These are phyloP conservation scores for Powellomyces hirtus DNA, from an alignment of 192 early-diverging fungal species.

Conservation along the genomic window DNA sequence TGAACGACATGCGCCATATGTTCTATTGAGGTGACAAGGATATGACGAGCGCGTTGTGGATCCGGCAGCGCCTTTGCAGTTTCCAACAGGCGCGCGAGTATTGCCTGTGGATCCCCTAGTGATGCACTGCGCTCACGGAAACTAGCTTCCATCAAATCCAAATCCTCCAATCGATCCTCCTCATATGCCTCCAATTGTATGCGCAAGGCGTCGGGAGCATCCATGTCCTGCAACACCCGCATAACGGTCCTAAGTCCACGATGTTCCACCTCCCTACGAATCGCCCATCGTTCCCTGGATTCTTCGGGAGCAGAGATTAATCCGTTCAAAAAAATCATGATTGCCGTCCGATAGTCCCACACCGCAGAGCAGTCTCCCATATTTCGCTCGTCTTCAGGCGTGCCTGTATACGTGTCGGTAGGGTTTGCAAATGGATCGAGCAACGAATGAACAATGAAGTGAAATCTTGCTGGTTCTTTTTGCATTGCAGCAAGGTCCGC, in stretches of 20 bases:
- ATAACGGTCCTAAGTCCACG: constrained; percentile 23
- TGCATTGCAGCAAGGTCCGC: constrained; percentile 18
- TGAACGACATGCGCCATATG: constrained; percentile 3
- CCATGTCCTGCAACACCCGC: constrained; percentile 10
- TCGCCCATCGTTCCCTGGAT: constrained; percentile 22
- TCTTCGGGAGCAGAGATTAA: constrained; percentile 30
- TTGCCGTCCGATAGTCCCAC: constrained; percentile 32
- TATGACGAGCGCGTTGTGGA: constrained; percentile 18
- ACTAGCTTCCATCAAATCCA: constrained; percentile 27
- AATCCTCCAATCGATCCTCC: constrained; percentile 33
- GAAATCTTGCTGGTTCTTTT: constrained; percentile 28
- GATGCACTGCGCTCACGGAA: constrained; percentile 23
- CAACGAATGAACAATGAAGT: constrained; percentile 22
- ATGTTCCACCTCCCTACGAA: constrained; percentile 32
- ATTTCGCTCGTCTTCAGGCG: background rate
- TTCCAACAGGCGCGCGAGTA: constrained; percentile 14
- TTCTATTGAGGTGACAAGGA: background rate
- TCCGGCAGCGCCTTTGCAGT: constrained; percentile 20
- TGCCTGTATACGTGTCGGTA: background rate
- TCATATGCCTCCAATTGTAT: constrained; percentile 35
- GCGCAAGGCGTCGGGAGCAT: constrained; percentile 18
- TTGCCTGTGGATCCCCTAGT: constrained; percentile 27
- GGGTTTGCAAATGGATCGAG: constrained; percentile 25
- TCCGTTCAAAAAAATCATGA: constrained; percentile 34
- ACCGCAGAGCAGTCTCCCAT: constrained; percentile 2